These are phyloP conservation scores for Mrakia gelida DNA, from an alignment of 768 basidiomycete species.

Conservation along the genomic window DNA sequence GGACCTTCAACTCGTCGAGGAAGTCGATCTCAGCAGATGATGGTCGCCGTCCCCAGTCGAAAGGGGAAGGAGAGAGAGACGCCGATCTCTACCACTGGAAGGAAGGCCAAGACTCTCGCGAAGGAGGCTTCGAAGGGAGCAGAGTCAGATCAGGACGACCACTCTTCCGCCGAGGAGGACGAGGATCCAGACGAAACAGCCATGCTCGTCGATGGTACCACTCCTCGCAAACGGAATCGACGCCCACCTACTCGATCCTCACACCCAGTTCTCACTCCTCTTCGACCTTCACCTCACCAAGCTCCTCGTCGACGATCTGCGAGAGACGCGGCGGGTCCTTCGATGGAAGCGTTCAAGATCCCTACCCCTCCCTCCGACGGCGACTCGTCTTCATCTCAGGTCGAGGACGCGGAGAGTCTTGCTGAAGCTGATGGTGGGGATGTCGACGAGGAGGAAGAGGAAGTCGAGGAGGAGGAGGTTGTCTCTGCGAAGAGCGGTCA, in stretches of 20 bases:
- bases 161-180: conserved; percentile 16
- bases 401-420: conserved; percentile 4
- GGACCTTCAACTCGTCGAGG: not conserved
- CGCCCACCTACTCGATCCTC: conserved; percentile 9
- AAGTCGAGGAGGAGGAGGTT: not conserved
- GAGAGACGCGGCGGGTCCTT: not conserved
- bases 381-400: not conserved
- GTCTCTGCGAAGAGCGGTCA: not conserved
- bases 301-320: not conserved
- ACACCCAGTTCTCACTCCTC: conserved; percentile 8
- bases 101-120: conserved; percentile 22
- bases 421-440: conserved; percentile 1
- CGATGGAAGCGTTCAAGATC: not conserved
- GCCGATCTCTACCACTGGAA: not conserved
- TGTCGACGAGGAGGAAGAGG: not conserved
- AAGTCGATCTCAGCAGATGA: not conserved
- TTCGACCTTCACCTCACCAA: not conserved
- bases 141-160: conserved; percentile 10
- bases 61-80: conserved; percentile 8
- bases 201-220: not conserved
- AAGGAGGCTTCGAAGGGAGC: conserved; percentile 5
- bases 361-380: conserved; percentile 12
- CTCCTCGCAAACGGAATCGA: conserved; percentile 3
- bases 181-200: conserved; percentile 6
- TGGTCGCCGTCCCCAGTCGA: not conserved